These are phyloP conservation scores for Wickerhamomyces sp. DNA, from an alignment of 1,139 yeast genomes.

Conservation along the genomic window DNA sequence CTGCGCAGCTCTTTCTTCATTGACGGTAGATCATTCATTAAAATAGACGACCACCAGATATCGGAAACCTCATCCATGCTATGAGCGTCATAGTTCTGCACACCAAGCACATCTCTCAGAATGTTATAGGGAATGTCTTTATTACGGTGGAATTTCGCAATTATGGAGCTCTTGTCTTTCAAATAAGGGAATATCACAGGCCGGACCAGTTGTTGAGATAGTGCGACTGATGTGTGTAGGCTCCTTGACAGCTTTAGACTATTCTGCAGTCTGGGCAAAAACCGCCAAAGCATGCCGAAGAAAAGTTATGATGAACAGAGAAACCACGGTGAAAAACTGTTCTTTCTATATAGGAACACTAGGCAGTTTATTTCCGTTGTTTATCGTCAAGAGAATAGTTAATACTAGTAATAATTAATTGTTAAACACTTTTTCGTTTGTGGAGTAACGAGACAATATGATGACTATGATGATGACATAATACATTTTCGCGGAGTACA, in stretches of 20 bases:
- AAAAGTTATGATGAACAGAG: too few species aligned
- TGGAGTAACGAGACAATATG: too few species aligned
- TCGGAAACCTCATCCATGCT: constrained; percentile 10
- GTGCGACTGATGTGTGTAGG: neutral
- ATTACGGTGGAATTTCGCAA: constrained; percentile 10
- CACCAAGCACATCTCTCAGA: constrained; percentile 13
- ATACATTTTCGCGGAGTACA: too few species aligned
- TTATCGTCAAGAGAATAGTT: too few species aligned
- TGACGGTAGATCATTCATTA: constrained; percentile 9
- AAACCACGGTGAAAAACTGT: too few species aligned
- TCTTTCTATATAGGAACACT: too few species aligned
- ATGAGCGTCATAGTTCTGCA: constrained; percentile 5
- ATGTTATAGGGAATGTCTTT: constrained; percentile 16
- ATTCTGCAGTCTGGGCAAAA: too few species aligned
- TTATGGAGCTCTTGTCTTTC: constrained; percentile 12
- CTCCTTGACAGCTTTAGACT: neutral
- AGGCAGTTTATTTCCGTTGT: too few species aligned
- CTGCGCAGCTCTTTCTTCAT: neutral
- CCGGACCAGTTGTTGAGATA: neutral
- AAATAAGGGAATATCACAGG: constrained; percentile 11
- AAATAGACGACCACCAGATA: constrained; percentile 14
- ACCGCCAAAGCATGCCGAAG: too few species aligned
- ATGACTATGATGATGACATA: too few species aligned
- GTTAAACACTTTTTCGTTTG: too few species aligned
- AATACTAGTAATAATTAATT: too few species aligned